Conservation (phyloP, 768 basidiomycete species). For the Collybiopsis luxurians region DNA sequence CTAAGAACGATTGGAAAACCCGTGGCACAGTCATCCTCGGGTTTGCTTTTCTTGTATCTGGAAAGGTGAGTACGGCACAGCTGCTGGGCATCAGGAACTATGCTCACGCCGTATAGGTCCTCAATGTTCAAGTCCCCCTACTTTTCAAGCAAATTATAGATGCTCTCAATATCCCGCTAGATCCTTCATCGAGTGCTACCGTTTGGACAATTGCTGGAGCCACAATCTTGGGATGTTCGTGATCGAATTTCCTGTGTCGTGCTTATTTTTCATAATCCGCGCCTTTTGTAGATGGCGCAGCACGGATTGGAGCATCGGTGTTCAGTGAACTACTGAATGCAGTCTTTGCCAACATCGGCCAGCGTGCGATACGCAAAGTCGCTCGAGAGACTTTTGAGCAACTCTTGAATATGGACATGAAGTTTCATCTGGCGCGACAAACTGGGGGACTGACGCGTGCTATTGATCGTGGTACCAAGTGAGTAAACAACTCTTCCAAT, state of each 20-base stretch:
- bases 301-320: constrained; percentile 85
- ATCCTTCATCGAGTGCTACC: constrained; percentile 53
- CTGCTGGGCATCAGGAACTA: neutral
- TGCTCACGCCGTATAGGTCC: constrained; percentile 45
- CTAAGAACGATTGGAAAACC: constrained; percentile 78
- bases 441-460: constrained; percentile 96
- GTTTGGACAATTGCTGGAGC: constrained; percentile 93
- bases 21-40: constrained; percentile 82
- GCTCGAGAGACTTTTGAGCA: constrained; percentile 96
- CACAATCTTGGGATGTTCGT: constrained; percentile 86
- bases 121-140: constrained; percentile 98
- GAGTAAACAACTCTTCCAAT: constrained; percentile 22
- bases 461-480: constrained; percentile 98
- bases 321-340: constrained; percentile 94
- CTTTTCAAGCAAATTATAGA: constrained; percentile 94
- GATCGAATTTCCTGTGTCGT: neutral
- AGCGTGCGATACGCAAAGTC: constrained; percentile 90
- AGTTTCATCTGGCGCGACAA: constrained; percentile 89
- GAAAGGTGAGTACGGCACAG: constrained; percentile 62
- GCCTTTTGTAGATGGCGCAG: constrained; percentile 72
- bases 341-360: constrained; percentile 94
- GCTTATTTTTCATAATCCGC: neutral
- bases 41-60: constrained; percentile 72
- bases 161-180: constrained; percentile 79
- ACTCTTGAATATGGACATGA: constrained; percentile 84